Evolutionary conservation across 2,329 filamentous ascomycete genomes (phyloP).

Genomic region (Neofusicoccum cordaticola): DNA sequence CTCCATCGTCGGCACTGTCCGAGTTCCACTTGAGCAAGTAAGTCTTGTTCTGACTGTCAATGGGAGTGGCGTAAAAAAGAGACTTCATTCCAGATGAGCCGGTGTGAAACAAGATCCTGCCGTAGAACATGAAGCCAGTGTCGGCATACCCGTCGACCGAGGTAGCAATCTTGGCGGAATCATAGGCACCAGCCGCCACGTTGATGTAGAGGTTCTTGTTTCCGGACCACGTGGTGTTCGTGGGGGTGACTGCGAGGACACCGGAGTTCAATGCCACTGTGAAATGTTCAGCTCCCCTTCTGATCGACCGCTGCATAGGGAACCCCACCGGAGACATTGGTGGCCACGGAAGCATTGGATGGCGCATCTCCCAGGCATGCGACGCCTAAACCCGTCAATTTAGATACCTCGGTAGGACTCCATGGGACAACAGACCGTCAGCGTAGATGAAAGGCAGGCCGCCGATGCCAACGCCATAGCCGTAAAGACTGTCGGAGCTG

Average conservation of each 20-base stretch:
- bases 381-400: neutral
- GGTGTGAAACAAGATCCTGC: neutral
- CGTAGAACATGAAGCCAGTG: slow-evolving; percentile 10
- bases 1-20: neutral
- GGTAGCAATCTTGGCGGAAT: neutral
- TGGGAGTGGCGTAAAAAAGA: slow-evolving; percentile 6
- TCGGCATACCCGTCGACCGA: neutral
- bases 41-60: neutral
- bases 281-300: neutral
- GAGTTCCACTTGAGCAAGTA: slow-evolving; percentile 11
- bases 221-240: neutral
- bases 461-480: neutral
- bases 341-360: neutral
- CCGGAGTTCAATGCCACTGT: neutral
- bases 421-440: neutral
- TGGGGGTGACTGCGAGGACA: neutral
- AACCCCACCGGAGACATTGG: slow-evolving; percentile 2
- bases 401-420: too few relatives aligned
- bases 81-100: neutral
- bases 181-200: neutral
- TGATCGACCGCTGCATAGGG: too few relatives aligned
- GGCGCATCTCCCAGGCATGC: slow-evolving; percentile 2
- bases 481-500: neutral
- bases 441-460: slow-evolving; percentile 2
- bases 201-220: slow-evolving; percentile 11